Percentiles rank a stretch among this genome's conserved stretches.
Conservation (phyloP, 495 filamentous ascomycete genomes). For the Aspergillus taichungensis region DNA sequence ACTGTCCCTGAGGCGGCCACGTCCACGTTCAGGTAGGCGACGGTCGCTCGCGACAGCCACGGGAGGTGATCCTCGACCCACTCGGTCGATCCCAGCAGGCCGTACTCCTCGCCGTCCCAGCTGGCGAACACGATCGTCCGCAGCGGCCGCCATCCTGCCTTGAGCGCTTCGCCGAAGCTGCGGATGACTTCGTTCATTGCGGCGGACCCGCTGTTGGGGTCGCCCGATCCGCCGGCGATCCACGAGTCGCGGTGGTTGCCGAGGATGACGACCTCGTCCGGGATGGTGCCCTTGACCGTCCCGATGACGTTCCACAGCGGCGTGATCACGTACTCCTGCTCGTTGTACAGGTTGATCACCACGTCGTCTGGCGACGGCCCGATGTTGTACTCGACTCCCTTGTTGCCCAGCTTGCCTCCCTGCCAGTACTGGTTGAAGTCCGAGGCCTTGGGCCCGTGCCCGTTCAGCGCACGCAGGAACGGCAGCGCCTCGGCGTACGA, state of each 20-base stretch:
- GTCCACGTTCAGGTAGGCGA: conserved; percentile 69
- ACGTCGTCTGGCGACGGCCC: conserved; percentile 74
- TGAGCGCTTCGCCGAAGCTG: conserved; percentile 67
- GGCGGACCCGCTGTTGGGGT: conserved; percentile 84
- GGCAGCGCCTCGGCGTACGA: conserved; percentile 83
- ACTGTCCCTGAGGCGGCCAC: conserved; percentile 46
- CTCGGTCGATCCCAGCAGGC: conserved; percentile 60
- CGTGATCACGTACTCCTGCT: conserved; percentile 82
- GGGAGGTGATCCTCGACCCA: conserved; percentile 79
- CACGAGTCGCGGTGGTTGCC: conserved; percentile 96
- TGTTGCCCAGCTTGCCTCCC: conserved; percentile 65
- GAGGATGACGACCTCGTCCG: conserved; percentile 80
- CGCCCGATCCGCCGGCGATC: conserved; percentile 79
- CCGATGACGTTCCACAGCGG: conserved; percentile 95
- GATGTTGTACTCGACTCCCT: conserved; percentile 84
- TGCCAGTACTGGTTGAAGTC: conserved; percentile 69
- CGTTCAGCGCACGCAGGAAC: conserved; percentile 80
- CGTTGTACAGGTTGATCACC: conserved; percentile 73
- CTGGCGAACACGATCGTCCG: conserved; percentile 70
- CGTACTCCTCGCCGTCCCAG: conserved; percentile 73
- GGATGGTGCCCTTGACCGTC: conserved; percentile 81
- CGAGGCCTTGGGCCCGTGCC: conserved; percentile 68
- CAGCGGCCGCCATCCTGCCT: conserved; percentile 76
- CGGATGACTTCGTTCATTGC: conserved; percentile 79
- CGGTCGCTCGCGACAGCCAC: conserved; percentile 67